A percentile compares a stretch with the other conserved stretches of the same genome.
phyloP scores from a whole-genome alignment of 257 asterid genomes.

The Avicennia marina region DNA sequence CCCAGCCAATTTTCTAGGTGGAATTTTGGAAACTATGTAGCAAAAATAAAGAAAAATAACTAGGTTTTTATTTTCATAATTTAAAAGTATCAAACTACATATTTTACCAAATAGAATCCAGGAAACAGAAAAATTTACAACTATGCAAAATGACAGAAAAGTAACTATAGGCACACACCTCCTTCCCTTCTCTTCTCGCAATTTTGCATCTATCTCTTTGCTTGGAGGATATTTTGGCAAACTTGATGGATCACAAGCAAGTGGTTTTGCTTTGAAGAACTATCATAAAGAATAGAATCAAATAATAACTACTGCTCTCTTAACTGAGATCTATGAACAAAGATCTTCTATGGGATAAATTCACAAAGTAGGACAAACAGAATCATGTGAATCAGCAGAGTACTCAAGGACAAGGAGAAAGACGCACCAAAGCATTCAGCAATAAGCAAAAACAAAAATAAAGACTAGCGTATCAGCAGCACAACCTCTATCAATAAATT shows the following conservation, averaged over 20 bases:
- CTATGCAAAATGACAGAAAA: no score
- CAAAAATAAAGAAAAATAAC: no score
- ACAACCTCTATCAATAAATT: neutral
- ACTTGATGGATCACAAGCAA: constrained; percentile 77
- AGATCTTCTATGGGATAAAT: neutral
- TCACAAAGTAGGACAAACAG: neutral
- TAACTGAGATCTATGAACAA: neutral
- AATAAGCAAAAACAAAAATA: neutral
- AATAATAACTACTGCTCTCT: constrained; percentile 3
- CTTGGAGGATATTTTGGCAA: constrained; percentile 91
- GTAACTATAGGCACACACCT: constrained; percentile 52
- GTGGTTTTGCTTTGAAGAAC: constrained; percentile 71
- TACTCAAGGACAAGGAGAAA: neutral
- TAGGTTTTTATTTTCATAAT: no score
- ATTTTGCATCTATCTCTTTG: constrained; percentile 92
- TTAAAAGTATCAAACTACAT: no score
- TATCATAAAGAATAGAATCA: constrained; percentile 24
- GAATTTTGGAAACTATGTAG: no score
- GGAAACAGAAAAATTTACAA: no score
- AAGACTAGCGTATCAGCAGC: neutral
- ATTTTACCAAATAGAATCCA: no score
- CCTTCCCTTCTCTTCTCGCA: constrained; percentile 80
- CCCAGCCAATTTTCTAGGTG: no score
- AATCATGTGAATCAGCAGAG: neutral
- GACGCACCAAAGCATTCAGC: neutral